Evolutionary conservation across 495 filamentous ascomycete species (phyloP), one percentile per base, ranked within the genome.

Genomic region (Penicillium nucicola): DNA sequence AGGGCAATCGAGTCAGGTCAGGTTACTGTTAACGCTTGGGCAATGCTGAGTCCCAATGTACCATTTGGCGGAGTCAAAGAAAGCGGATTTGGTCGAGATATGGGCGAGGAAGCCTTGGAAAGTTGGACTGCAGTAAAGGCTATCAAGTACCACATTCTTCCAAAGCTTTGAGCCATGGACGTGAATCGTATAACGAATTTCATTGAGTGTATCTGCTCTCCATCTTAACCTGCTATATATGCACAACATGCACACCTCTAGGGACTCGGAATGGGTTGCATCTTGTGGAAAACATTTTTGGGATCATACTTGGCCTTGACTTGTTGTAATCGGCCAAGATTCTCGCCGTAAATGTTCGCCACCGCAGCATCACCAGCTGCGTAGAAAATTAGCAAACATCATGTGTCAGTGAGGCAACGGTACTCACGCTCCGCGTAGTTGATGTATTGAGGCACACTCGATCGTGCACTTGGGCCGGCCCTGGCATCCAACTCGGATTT

Each of bases 1-100:
- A 74, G 80, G 43, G 81, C 79, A 34, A 83, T 97, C 48, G 88
- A 96, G 69, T 81, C 89, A 0, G 92, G 92, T 4, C 57, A 58
- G 22, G 62, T 68, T 4, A 60, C 52, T 15, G 53, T 58, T 6
- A 63, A 62, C 39, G 56, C 45, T 5, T 65, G 59, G 48, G 49
- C 52, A 5, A 67, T 57, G 48, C 50, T 46, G 15, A 54, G 31
- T 18, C 54, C 64, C 9, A 64, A 61, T 48, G 65, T 58, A 13
- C 67, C 70, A 28, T 84, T 82, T 56, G 78, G 80, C 18, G 80
- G 80, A 11, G 70, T 81, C 8, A 82, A 84, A 62, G 57, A 73
- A 47, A 77, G 70, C 49, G 80, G 80, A 0, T 80, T 82, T 54
- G 80, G 80, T 1, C 54, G 77, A 20, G 79, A 81, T 39, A 63